These are phyloP conservation scores for Zymoseptoria tritici DNA, from an alignment of 2,329 filamentous ascomycete species.

Conservation along the genomic window DNA sequence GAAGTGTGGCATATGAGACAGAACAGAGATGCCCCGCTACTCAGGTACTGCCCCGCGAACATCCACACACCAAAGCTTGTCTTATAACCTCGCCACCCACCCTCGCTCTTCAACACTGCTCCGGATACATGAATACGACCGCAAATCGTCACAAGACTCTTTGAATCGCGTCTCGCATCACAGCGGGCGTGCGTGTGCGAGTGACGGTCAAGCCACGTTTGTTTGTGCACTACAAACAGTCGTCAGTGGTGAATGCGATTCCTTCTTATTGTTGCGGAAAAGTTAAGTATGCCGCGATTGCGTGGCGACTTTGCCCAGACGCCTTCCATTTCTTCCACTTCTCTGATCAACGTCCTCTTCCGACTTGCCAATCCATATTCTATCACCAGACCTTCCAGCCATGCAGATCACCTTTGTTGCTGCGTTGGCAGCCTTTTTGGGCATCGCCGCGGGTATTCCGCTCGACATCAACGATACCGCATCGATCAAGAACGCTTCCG, in stretches of 20 bases:
- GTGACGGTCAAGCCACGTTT: not conserved
- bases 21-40: no score
- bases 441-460: constrained; percentile 3
- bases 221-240: not conserved
- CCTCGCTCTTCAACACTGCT: not conserved
- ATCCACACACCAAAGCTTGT: no score
- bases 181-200: not conserved
- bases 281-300: not conserved
- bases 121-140: not conserved
- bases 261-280: not conserved
- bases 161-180: not conserved
- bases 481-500: constrained; percentile 29
- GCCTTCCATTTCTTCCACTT: not conserved
- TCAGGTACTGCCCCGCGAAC: no score
- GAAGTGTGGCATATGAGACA: not conserved
- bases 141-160: not conserved
- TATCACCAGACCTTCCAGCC: not conserved
- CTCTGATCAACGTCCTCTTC: not conserved
- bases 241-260: not conserved
- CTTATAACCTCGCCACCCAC: no score
- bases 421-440: not conserved
- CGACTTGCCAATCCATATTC: not conserved
- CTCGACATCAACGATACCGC: constrained; percentile 18
- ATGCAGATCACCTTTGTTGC: not conserved
- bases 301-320: not conserved